Base-by-base conservation (phyloP, 2,329 filamentous ascomycete species). In the Trichoderma aggressivum region DNA sequence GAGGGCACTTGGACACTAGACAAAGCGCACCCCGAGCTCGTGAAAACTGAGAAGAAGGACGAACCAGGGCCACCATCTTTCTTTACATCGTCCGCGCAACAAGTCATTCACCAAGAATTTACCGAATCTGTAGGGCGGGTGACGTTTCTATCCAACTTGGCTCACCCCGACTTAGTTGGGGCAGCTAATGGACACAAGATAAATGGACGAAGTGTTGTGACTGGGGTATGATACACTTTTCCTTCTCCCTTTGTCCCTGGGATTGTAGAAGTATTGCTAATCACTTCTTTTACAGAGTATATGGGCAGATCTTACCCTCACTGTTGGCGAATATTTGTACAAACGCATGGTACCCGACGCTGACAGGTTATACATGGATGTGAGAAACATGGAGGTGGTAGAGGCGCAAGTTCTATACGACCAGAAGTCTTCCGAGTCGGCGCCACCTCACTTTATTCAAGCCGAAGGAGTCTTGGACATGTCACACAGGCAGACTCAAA, bases 1-100 rank as follows among this genome's bases (percentile, higher is more conserved):
- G 62, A 60, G 18, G 24, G 70, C 21, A 63, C 93, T 80, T 93
- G 90, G 89, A 87, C 85, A 26, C 82, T 93, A 34, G 88, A 86
- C 74, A 94, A 93, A 84, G 60, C 32, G 7, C 32, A 60, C 14
- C n/a, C 58, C 2, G 32, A 32, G 2, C 3, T 36, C 32, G 80
- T 83, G 36, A 79, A 26, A 2, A 8, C 10, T 0, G 34, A 30
- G 8, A 43, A 28, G 5, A 21, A 16, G 4, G 28, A 34, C 1
- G 47, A n/a, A 2, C 24, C n/a, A 34, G 1, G 1, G n/a, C 8
- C 43, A 11, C 28, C 62, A 7, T 32, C 39, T 7, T 53, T 39
- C 47, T 65, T 53, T 43, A 55, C 39, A 18, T 53, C 62, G n/a
- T 43, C 62, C 11, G 62, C 32, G 4, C 58, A 60, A 5, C 32